Evolutionary conservation across 306 rosid genomes (phyloP).

Genomic region (Rubus parviflorus): DNA sequence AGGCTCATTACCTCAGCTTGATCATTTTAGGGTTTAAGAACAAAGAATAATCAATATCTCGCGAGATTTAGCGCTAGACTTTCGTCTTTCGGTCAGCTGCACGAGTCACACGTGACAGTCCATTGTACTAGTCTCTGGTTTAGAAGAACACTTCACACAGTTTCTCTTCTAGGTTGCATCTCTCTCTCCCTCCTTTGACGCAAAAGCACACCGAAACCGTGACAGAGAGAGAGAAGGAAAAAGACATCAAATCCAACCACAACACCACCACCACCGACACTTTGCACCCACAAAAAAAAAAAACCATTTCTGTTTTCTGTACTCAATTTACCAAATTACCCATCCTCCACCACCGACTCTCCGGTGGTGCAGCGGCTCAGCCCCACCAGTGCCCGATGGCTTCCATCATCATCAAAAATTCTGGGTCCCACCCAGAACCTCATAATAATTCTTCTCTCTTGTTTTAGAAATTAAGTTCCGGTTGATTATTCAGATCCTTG

Average conservation of each 20-base stretch:
- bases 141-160: neutral
- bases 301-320: neutral
- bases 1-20: neutral
- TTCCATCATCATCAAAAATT: neutral
- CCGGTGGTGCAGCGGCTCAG: constrained; percentile 20
- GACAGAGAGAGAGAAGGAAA: neutral
- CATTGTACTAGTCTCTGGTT: no score
- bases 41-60: neutral
- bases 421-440: constrained; percentile 24
- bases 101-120: no score
- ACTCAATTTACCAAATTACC: neutral
- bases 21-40: neutral
- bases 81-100: no score
- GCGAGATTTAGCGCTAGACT: constrained; percentile 11
- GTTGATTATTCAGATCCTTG: neutral
- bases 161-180: neutral
- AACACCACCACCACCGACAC: constrained; percentile 23
- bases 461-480: neutral
- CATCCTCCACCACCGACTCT: constrained; percentile 24
- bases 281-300: neutral
- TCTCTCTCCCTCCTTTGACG: constrained; percentile 9
- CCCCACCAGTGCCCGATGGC: neutral
- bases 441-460: neutral
- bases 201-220: neutral
- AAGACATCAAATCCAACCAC: neutral